Evolutionary conservation across 331 rosid genomes (phyloP).

Genomic region (Rosa hybrid): DNA sequence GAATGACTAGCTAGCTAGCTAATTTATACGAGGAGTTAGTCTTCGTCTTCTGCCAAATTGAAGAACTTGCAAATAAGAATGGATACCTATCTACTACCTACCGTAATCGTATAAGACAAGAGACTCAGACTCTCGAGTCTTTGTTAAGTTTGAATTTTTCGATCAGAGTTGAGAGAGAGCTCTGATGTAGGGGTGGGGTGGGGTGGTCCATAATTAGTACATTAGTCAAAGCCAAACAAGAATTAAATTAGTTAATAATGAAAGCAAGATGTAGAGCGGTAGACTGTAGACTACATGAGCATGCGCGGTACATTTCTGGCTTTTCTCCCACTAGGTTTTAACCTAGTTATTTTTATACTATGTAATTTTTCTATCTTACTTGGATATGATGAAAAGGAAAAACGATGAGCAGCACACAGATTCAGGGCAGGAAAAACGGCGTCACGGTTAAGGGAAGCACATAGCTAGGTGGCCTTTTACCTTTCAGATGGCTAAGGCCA

Average conservation of each 20-base stretch:
- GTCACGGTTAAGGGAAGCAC: no score
- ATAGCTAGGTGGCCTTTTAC: no score
- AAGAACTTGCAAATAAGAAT: background rate
- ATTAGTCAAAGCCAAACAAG: background rate
- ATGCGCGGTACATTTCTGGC: background rate
- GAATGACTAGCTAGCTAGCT: background rate
- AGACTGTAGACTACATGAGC: background rate
- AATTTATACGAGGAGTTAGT: background rate
- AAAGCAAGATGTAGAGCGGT: background rate
- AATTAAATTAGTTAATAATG: background rate
- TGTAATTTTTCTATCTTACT: no score
- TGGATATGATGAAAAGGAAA: background rate
- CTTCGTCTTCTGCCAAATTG: slow-evolving; percentile 3
- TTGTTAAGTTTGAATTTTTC: background rate
- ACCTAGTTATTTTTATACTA: background rate
- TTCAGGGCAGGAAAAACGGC: no score
- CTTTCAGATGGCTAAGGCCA: no score
- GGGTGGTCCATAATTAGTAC: background rate
- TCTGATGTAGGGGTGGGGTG: background rate
- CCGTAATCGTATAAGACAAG: background rate
- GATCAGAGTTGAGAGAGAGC: background rate
- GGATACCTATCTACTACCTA: background rate
- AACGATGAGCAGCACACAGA: background rate
- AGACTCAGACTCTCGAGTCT: background rate
- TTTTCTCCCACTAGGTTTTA: background rate